phyloP scores from a whole-genome alignment of 345 rosid species.

The Erodium maritimum region DNA sequence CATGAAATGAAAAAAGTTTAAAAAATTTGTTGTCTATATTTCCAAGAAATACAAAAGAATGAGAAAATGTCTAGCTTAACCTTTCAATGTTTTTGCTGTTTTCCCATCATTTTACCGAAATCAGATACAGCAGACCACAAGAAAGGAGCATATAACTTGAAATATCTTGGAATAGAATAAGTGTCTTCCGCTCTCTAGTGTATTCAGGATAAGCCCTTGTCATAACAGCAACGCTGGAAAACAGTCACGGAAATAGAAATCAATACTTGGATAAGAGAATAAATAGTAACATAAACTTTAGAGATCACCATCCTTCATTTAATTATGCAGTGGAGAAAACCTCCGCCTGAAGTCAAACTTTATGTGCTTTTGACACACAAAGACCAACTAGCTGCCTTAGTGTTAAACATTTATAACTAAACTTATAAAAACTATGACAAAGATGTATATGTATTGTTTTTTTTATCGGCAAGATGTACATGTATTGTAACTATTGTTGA shows the following conservation, averaged over 20 bases:
- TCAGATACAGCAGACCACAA: constrained; percentile 67
- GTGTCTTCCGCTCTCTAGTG: constrained; percentile 27
- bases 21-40: too few relatives aligned
- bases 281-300: too few relatives aligned
- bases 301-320: neutral
- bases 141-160: constrained; percentile 84
- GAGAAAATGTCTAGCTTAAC: neutral
- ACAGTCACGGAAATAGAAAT: constrained; percentile 5
- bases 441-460: too few relatives aligned
- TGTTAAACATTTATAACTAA: neutral
- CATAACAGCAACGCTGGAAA: constrained; percentile 84
- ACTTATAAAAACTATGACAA: neutral
- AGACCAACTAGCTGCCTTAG: neutral
- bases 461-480: too few relatives aligned
- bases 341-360: neutral
- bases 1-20: too few relatives aligned
- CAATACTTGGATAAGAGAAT: neutral
- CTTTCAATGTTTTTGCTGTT: neutral
- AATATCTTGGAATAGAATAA: constrained; percentile 62
- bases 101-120: constrained; percentile 38
- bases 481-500: too few relatives aligned
- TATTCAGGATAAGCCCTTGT: constrained; percentile 87
- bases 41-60: too few relatives aligned
- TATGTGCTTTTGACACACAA: neutral
- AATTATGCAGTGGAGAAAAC: neutral